These are phyloP conservation scores for Penicillium sp. DNA, from an alignment of 2,329 filamentous ascomycete species.

Conservation along the genomic window DNA sequence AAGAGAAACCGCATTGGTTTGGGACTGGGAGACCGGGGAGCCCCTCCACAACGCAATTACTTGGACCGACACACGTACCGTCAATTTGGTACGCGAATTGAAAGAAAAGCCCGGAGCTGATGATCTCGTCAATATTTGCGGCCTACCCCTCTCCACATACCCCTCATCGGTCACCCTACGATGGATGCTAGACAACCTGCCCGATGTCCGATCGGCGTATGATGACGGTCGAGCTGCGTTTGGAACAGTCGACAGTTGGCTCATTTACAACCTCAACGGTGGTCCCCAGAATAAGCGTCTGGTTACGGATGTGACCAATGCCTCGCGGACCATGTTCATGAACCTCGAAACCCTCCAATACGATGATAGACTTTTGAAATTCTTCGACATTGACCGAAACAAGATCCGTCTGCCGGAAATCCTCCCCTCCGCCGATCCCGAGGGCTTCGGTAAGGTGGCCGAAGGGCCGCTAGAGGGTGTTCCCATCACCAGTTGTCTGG, in stretches of 20 bases:
- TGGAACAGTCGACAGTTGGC: conserved; percentile 84
- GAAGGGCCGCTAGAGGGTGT: conserved; percentile 65
- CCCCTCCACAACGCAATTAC: conserved; percentile 80
- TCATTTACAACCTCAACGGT: conserved; percentile 77
- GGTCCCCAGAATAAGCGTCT: conserved; percentile 63
- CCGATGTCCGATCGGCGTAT: conserved; percentile 68
- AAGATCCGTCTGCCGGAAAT: conserved; percentile 79
- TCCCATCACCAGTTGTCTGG: conserved; percentile 76
- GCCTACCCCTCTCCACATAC: conserved; percentile 82
- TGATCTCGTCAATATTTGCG: conserved; percentile 66
- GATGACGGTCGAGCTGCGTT: conserved; percentile 73
- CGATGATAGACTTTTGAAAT: conserved; percentile 69
- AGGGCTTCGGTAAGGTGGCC: conserved; percentile 66
- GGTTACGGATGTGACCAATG: conserved; percentile 84
- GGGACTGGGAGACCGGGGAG: conserved; percentile 76
- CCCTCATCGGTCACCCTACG: conserved; percentile 79
- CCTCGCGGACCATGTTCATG: conserved; percentile 92
- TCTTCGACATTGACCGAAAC: conserved; percentile 70
- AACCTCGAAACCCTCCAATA: conserved; percentile 77
- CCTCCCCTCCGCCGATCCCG: conserved; percentile 70
- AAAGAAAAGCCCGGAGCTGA: conserved; percentile 66
- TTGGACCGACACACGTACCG: conserved; percentile 83
- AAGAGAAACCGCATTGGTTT: conserved; percentile 80
- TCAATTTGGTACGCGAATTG: conserved; percentile 70
- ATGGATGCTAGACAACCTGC: conserved; percentile 73